A percentile compares a stretch with the other conserved stretches of the same genome.
Evolutionary conservation across 2,329 filamentous ascomycete species (phyloP).

Genomic region (Myrmaecium sp.): DNA sequence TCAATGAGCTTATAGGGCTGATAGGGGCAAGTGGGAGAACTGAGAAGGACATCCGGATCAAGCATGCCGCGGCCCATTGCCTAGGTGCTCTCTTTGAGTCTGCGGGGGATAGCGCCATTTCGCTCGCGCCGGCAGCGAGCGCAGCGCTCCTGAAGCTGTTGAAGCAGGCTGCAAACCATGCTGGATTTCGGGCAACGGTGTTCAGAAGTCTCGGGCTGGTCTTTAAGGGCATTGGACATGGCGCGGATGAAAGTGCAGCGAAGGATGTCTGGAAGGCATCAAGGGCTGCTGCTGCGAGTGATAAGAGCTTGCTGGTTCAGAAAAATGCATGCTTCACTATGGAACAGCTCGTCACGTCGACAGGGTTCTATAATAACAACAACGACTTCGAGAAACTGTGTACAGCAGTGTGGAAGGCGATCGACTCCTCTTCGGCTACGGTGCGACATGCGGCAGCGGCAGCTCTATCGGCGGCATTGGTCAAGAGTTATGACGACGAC

Average conservation of each 20-base stretch:
- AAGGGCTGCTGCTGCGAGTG: conserved; percentile 54
- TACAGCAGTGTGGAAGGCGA: conserved; percentile 64
- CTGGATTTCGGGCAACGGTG: conserved; percentile 63
- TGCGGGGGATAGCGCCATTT: conserved; percentile 87
- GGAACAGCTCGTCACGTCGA: conserved; percentile 53
- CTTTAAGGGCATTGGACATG: conserved; percentile 53
- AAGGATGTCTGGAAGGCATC: conserved; percentile 89
- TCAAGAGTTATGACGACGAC: conserved; percentile 60
- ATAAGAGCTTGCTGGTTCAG: conserved; percentile 73
- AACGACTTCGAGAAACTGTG: conserved; percentile 84
- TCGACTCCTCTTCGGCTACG: conserved; percentile 58
- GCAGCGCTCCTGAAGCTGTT: conserved; percentile 59
- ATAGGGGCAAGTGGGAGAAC: conserved; percentile 52
- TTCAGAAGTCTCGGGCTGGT: conserved; percentile 64
- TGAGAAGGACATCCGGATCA: conserved; percentile 61
- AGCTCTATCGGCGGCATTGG: conserved; percentile 66
- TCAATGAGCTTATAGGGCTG: conserved; percentile 69
- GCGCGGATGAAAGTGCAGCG: conserved; percentile 70
- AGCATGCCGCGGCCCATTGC: conserved; percentile 76
- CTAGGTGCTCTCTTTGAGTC: conserved; percentile 77
- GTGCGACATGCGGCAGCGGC: conserved; percentile 78
- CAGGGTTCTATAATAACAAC: conserved; percentile 70
- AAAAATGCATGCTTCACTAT: conserved; percentile 65
- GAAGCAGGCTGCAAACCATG: conserved; percentile 63
- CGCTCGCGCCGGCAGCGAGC: conserved; percentile 59